Conservation (phyloP, 768 basidiomycete genomes). For the Suillus discolor region DNA sequence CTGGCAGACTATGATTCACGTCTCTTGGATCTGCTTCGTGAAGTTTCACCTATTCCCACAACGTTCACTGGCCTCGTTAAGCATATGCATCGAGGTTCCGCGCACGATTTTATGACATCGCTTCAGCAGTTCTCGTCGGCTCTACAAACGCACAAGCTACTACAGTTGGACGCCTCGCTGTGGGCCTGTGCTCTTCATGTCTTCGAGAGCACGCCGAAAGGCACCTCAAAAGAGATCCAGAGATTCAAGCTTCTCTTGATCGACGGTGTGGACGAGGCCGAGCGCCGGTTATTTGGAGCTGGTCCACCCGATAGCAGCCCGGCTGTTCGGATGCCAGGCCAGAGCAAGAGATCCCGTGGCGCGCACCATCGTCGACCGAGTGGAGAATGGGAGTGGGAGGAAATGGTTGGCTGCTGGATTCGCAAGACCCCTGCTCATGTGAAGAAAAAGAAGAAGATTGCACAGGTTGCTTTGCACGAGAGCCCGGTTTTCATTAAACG, state of each 20-base stretch:
- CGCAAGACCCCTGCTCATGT: conserved; percentile 34
- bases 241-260: conserved; percentile 44
- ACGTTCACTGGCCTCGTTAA: conserved; percentile 34
- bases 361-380: conserved; percentile 19
- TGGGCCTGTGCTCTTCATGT: conserved; percentile 53
- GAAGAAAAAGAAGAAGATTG: conserved; percentile 24
- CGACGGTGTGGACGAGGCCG: conserved; percentile 52
- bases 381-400: conserved; percentile 52
- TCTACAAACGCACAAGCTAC: conserved; percentile 38
- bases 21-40: conserved; percentile 29
- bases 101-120: conserved; percentile 28
- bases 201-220: conserved; percentile 40
- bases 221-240: conserved; percentile 27
- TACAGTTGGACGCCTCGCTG: conserved; percentile 50
- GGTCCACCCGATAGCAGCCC: conserved; percentile 18
- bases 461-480: conserved; percentile 5
- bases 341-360: conserved; percentile 8
- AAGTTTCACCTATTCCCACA: conserved; percentile 29
- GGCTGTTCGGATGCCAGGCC: conserved; percentile 14
- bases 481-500: conserved; percentile 1
- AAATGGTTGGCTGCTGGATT: conserved; percentile 47
- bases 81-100: conserved; percentile 20
- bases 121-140: conserved; percentile 27
- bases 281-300: conserved; percentile 46
- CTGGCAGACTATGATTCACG: conserved; percentile 2